Evolutionary conservation across 257 asterid species (phyloP).

Genomic region (Solanum etuberosum): DNA sequence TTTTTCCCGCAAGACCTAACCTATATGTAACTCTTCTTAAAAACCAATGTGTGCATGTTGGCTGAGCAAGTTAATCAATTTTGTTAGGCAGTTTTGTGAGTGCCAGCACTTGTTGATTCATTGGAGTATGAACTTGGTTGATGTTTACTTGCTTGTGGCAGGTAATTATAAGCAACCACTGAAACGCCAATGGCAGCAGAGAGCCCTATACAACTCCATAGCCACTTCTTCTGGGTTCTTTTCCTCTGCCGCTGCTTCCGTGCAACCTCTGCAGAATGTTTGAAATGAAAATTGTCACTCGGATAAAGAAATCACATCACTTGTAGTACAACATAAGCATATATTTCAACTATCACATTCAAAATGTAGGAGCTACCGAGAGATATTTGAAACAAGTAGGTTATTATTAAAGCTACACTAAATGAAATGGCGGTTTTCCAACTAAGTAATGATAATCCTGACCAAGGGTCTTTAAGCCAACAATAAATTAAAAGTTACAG

Average conservation of each 20-base stretch:
- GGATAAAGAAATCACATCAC: not conserved
- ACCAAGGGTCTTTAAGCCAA: not conserved
- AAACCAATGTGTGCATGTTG: not conserved
- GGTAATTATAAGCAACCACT: conserved; percentile 31
- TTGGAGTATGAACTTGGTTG: not conserved
- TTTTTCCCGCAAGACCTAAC: not conserved
- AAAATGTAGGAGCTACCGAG: not conserved
- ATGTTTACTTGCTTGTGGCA: conserved; percentile 25
- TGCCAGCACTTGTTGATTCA: not conserved
- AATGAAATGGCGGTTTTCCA: not conserved
- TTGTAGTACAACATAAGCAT: not conserved
- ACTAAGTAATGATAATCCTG: not conserved
- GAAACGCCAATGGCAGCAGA: conserved; percentile 44
- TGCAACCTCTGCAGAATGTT: conserved; percentile 43
- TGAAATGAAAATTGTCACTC: not conserved
- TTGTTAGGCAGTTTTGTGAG: not conserved
- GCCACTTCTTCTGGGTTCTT: conserved; percentile 33
- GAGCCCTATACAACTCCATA: conserved; percentile 57
- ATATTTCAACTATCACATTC: not conserved
- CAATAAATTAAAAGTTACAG: not conserved
- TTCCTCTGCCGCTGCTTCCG: conserved; percentile 50
- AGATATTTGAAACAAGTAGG: not conserved
- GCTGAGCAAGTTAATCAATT: not conserved
- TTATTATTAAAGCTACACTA: not conserved
- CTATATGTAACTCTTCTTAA: not conserved